These are phyloP conservation scores for Amaranthus cruentus DNA, from an alignment of 148 eudicot genomes.

Conservation along the genomic window DNA sequence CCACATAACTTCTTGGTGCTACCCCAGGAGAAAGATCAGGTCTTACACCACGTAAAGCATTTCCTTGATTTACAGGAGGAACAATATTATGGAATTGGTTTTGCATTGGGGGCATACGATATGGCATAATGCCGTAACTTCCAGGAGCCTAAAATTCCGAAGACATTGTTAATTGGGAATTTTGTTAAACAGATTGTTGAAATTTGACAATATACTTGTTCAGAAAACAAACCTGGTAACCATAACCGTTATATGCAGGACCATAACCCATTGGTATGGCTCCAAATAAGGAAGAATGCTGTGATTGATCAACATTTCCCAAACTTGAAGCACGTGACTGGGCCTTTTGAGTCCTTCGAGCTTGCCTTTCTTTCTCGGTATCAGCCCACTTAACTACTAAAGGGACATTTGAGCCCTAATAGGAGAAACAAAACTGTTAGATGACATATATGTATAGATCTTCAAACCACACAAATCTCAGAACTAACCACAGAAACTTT, in stretches of 20 bases:
- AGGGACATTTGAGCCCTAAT: slow-evolving; percentile 81
- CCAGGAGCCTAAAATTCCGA: slow-evolving; percentile 61
- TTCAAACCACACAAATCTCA: not conserved
- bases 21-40: slow-evolving; percentile 58
- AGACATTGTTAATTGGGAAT: not conserved
- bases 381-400: slow-evolving; percentile 97
- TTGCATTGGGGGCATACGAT: slow-evolving; percentile 74
- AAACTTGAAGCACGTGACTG: slow-evolving; percentile 45
- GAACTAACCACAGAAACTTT: not conserved
- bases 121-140: slow-evolving; percentile 75
- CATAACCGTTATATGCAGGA: slow-evolving; percentile 78
- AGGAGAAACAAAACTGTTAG: slow-evolving; percentile 7
- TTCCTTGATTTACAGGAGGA: slow-evolving; percentile 58
- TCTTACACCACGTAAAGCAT: slow-evolving; percentile 52
- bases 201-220: not conserved
- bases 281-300: slow-evolving; percentile 61
- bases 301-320: slow-evolving; percentile 47
- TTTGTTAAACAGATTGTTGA: not conserved
- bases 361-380: slow-evolving; percentile 92
- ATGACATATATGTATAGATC: not conserved
- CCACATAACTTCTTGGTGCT: slow-evolving; percentile 59
- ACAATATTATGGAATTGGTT: slow-evolving; percentile 56
- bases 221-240: slow-evolving; percentile 75
- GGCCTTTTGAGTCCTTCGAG: slow-evolving; percentile 78
- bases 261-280: slow-evolving; percentile 80